A percentile compares a stretch with the other conserved stretches of the same genome.
phyloP scores from a whole-genome alignment of 1,139 yeast genomes.

The Suhomyces wounanorum region DNA sequence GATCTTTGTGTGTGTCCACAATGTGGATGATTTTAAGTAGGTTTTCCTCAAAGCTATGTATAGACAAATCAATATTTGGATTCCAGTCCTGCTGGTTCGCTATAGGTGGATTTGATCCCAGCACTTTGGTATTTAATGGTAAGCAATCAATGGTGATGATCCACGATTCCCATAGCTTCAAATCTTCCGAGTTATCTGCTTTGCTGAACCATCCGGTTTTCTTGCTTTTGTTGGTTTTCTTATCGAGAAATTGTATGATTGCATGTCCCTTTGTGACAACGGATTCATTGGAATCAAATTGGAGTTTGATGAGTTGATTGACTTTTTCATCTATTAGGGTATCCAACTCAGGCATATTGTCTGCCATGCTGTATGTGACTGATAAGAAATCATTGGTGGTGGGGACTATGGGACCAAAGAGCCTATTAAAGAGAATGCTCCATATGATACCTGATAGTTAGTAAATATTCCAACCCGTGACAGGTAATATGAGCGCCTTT shows the following conservation, averaged over 20 bases:
- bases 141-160: conserved; percentile 37
- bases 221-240: conserved; percentile 29
- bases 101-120: not conserved
- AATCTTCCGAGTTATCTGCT: conserved; percentile 24
- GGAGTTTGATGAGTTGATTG: conserved; percentile 34
- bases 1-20: conserved; percentile 59
- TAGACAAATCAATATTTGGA: conserved; percentile 26
- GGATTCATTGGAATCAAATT: conserved; percentile 21
- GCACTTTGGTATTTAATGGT: conserved; percentile 21
- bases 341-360: conserved; percentile 46
- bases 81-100: conserved; percentile 5
- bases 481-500: not conserved
- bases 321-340: conserved; percentile 45
- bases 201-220: conserved; percentile 48
- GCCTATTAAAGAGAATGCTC: conserved; percentile 67
- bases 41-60: conserved; percentile 43
- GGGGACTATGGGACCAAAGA: conserved; percentile 69
- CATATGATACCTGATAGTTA: conserved; percentile 55
- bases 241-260: conserved; percentile 32
- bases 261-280: conserved; percentile 18
- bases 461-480: not conserved
- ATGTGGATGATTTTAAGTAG: conserved; percentile 50
- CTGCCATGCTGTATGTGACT: conserved; percentile 48
- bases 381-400: conserved; percentile 46
- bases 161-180: conserved; percentile 49